Conservation (phyloP, 2,329 filamentous ascomycete species). For the Fusarium bactridioides region DNA sequence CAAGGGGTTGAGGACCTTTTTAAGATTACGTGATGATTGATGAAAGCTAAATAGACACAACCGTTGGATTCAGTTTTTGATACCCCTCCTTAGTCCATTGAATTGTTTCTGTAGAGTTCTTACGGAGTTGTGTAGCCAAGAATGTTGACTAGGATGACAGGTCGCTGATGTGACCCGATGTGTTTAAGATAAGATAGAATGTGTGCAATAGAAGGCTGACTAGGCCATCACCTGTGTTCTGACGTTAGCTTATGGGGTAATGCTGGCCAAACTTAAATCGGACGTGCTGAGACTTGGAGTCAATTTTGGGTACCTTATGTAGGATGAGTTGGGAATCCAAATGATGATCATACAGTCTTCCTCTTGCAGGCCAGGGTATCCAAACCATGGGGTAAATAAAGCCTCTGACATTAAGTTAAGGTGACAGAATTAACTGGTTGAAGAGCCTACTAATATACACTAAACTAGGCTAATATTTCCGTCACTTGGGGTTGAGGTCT, state of each 20-base stretch:
- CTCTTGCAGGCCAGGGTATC: neutral
- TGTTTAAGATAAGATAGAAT: neutral
- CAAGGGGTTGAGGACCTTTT: constrained; percentile 62
- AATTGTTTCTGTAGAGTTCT: neutral
- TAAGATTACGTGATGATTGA: constrained; percentile 34
- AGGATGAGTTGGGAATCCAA: neutral
- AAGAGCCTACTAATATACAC: neutral
- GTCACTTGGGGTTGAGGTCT: neutral
- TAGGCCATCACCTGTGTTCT: neutral
- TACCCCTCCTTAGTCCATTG: constrained; percentile 11
- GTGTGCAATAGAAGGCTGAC: neutral
- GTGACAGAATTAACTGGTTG: neutral
- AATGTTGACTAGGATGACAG: neutral
- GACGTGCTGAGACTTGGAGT: neutral
- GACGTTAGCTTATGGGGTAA: neutral
- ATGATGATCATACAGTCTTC: neutral
- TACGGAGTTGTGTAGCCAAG: neutral
- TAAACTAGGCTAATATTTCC: neutral
- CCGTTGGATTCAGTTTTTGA: constrained; percentile 19
- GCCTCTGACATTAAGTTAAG: neutral
- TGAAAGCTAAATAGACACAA: constrained; percentile 12
- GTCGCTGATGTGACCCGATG: neutral
- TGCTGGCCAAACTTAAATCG: neutral
- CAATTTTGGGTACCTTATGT: neutral
- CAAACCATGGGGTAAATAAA: neutral